Evolutionary conservation across 306 rosid species (phyloP).

Genomic region (Trifolium fragiferum): DNA sequence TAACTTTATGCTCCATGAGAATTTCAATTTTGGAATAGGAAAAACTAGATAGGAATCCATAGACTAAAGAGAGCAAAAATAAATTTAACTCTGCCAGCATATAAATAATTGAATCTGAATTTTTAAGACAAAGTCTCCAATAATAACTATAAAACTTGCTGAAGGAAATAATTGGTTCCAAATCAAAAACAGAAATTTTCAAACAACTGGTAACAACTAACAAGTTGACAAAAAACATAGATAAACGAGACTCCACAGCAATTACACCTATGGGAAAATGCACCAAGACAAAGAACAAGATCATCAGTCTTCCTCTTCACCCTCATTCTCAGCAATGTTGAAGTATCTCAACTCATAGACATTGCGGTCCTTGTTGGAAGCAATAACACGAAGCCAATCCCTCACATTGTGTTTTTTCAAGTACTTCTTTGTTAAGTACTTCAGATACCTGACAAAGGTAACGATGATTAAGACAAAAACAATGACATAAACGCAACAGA

Average conservation of each 20-base stretch:
- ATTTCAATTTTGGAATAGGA: background rate
- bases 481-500: background rate
- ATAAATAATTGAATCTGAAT: background rate
- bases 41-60: background rate
- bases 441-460: conserved; percentile 62
- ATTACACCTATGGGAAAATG: conserved; percentile 38
- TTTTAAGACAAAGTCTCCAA: conserved; percentile 17
- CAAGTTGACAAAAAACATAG: conserved; percentile 35
- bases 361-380: conserved; percentile 88
- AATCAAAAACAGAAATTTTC: conserved; percentile 30
- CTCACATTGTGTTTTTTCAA: conserved; percentile 94
- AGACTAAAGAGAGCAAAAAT: too few species aligned
- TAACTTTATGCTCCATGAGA: background rate
- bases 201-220: conserved; percentile 40
- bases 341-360: conserved; percentile 92
- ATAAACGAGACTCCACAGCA: conserved; percentile 27
- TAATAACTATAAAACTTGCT: conserved; percentile 33
- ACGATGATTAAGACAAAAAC: background rate
- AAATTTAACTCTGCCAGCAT: background rate
- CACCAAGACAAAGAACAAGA: conserved; percentile 22
- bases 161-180: conserved; percentile 21
- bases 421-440: conserved; percentile 90
- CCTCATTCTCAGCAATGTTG: conserved; percentile 94
- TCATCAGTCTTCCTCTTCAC: conserved; percentile 81
- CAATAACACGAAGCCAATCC: conserved; percentile 95